Evolutionary conservation across 106 monocot species (phyloP), one percentile per base, ranked within the genome.

Genomic region (Agapanthus africanus): DNA sequence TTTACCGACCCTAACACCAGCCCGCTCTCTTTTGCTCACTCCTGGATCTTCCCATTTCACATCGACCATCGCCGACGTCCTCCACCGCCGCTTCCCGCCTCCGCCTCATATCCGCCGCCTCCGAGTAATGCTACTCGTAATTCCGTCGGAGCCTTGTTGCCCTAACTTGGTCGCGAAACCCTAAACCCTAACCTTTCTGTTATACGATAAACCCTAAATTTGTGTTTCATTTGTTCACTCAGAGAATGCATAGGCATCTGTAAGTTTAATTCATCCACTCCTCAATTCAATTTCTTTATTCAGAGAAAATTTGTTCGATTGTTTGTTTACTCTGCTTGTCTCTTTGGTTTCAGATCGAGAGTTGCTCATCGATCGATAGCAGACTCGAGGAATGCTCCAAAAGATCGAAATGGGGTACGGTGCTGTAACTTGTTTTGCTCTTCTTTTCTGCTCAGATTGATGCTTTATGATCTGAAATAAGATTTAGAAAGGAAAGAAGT

Each of bases 311-410:
- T 60, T 61, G 11, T 63, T 63, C 36, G 6, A 14, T 46, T 2
- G 8, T 47, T n/a, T 47, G 19, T 22, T 2, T 19, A 10, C 19
- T 26, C 19, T 22, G 11, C 9, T 25, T 57, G 14, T 39, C 2
- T 46, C 6, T 30, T 47, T 19, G 11, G 18, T 67, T 47, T 54
- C 67, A 79, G 79, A 74, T 73, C n/a, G 69, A 73, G 69, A 63
- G 68, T 49, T 21, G 50, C 67, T 73, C 67, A 57, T 42, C 42
- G 61, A 36, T 74, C 49, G 15, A 14, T 50, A 41, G 15, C 27
- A 0, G 37, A 49, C 18, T 47, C 73, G 16, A 40, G 56, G 18
- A 52, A 46, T 68, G 49, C 21, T 1, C 59, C 18, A n/a, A 63
- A 74, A 47, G n/a, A 47, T n/a, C 69, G 46, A 54, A 63, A 4